Conservation (phyloP, 2,329 filamentous ascomycete species). For the Paecilomyces formosus region DNA sequence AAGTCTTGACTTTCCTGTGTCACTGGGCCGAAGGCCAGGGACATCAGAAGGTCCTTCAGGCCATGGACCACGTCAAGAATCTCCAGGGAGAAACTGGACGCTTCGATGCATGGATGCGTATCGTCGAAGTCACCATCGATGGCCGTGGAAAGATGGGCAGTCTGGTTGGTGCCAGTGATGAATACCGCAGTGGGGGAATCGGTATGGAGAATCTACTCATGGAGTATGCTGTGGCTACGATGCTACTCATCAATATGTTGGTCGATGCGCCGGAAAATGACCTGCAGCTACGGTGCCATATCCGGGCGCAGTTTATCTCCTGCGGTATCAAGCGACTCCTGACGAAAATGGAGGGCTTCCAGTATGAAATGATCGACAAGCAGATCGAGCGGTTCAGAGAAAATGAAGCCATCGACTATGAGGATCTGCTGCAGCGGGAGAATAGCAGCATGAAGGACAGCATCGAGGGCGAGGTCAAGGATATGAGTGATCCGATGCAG, state of each 20-base stretch:
- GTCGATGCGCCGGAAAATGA: slow-evolving; percentile 86
- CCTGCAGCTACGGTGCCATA: slow-evolving; percentile 84
- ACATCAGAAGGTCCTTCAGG: slow-evolving; percentile 87
- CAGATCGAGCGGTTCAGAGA: slow-evolving; percentile 89
- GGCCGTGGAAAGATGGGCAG: slow-evolving; percentile 98
- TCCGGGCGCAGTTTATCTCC: slow-evolving; percentile 90
- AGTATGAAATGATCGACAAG: slow-evolving; percentile 97
- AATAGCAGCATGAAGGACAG: slow-evolving; percentile 85
- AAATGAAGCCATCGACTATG: slow-evolving; percentile 96
- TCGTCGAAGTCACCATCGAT: slow-evolving; percentile 94
- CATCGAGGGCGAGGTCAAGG: slow-evolving; percentile 76
- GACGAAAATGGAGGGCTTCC: slow-evolving; percentile 95
- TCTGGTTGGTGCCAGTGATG: slow-evolving; percentile 90
- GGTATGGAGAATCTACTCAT: slow-evolving; percentile 98
- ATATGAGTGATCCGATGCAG: slow-evolving; percentile 85
- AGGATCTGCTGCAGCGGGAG: slow-evolving; percentile 90
- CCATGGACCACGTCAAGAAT: slow-evolving; percentile 83
- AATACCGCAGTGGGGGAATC: slow-evolving; percentile 89
- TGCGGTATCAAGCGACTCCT: slow-evolving; percentile 92
- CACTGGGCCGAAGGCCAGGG: slow-evolving; percentile 87
- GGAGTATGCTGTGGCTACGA: slow-evolving; percentile 94
- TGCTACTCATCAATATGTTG: slow-evolving; percentile 95
- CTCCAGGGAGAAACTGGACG: slow-evolving; percentile 86
- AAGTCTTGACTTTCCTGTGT: slow-evolving; percentile 91
- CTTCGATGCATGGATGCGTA: slow-evolving; percentile 97